Percentiles rank a stretch among this genome's conserved stretches.
phyloP scores from a whole-genome alignment of 2,329 filamentous ascomycete species.

The Chrysosporium keratinophilum region DNA sequence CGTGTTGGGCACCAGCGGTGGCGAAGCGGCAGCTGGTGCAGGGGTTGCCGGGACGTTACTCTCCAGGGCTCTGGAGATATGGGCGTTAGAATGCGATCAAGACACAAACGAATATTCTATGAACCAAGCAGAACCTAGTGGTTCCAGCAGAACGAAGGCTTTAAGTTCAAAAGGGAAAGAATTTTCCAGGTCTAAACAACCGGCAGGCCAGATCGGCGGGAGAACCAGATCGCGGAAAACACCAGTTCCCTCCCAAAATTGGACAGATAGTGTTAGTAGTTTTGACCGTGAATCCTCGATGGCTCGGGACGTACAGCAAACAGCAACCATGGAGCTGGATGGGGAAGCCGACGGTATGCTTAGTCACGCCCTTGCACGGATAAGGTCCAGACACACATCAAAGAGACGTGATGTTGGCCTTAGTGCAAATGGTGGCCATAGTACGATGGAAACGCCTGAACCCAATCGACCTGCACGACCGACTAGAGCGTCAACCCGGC shows the following conservation, averaged over 20 bases:
- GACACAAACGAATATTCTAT: background rate
- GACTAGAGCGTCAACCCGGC: slow-evolving; percentile 12
- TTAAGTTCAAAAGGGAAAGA: slow-evolving; percentile 23
- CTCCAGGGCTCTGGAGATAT: slow-evolving; percentile 37
- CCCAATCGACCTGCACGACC: background rate
- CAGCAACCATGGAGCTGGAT: slow-evolving; percentile 35
- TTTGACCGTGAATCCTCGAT: slow-evolving; percentile 22
- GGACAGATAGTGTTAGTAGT: slow-evolving; percentile 28
- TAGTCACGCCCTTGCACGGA: slow-evolving; percentile 29
- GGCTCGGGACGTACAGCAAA: slow-evolving; percentile 21
- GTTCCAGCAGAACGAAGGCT: slow-evolving; percentile 18
- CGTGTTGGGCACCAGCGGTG: slow-evolving; percentile 36
- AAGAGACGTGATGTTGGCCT: background rate
- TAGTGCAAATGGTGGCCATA: background rate
- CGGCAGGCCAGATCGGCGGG: slow-evolving; percentile 16
- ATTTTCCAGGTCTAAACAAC: slow-evolving; percentile 18
- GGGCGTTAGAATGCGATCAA: slow-evolving; percentile 30
- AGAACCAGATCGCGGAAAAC: slow-evolving; percentile 14
- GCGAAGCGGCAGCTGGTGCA: slow-evolving; percentile 39
- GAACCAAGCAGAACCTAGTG: slow-evolving; percentile 6
- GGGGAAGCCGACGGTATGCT: slow-evolving; percentile 35
- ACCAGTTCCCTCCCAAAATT: slow-evolving; percentile 21
- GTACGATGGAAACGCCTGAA: slow-evolving; percentile 8
- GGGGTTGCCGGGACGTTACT: slow-evolving; percentile 39
- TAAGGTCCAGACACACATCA: slow-evolving; percentile 5